Evolutionary conservation across 495 filamentous ascomycete species (phyloP), one percentile per base, ranked within the genome.

Genomic region (Talaromyces trachyspermus): DNA sequence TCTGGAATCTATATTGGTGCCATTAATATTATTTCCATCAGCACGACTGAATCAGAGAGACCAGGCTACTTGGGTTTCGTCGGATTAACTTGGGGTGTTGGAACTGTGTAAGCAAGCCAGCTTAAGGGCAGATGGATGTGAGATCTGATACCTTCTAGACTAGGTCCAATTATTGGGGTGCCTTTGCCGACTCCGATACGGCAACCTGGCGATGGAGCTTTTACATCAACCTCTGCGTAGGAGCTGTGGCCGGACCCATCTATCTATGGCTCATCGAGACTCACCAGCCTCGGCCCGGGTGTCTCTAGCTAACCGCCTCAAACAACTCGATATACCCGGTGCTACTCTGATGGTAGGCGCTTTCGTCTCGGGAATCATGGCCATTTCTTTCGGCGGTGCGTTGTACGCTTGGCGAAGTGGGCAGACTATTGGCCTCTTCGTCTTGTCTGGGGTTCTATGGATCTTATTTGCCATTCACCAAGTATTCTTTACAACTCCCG

Each of bases 201-300:
- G 71, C 72, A n/a, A 72, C 65, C 2, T 84, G 78, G 78, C 54
- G 80, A 8, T 83, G 79, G 81, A 77, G 77, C 19, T 88, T 88
- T 55, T 89, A 85, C 62, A 79, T 89, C 59, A 88, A 86, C 50
- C 70, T 86, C n/a, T 57, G 65, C 27, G 61, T 86, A 15, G 77
- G 74, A 11, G 81, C 51, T 5, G 51, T 72, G 15, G 52, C 51
- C 12, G 65, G 72, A 0, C 83, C 82, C 0, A 64, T 77, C 27
- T 84, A 76, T 50, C 19, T 86, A 43, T 72, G 80, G 54, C 51
- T 74, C 24, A 55, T 85, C 2, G 79, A 78, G 0, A 53, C 63
- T 11, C 54, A 66, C 43, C 61, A 75, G 48, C 73, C 78, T 1
- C 57, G 54, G 5, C 64, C 66, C n/a, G n/a, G n/a, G n/a, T n/a